Evolutionary conservation across 2,329 filamentous ascomycete species (phyloP).

Genomic region (Alternaria brassicicola): DNA sequence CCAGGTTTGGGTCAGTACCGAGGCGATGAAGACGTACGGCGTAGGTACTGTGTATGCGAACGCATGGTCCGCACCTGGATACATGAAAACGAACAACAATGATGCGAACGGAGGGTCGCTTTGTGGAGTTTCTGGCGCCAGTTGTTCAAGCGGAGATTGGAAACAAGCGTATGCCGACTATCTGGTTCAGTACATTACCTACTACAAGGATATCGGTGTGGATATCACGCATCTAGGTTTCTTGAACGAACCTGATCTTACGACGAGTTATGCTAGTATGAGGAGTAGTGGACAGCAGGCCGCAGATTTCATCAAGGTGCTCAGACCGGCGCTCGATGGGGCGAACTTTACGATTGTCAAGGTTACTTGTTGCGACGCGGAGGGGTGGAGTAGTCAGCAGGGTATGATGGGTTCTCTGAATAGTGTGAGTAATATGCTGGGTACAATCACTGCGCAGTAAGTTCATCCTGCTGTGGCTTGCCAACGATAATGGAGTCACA

Average conservation of each 20-base stretch:
- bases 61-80: slow-evolving; percentile 59
- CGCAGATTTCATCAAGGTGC: slow-evolving; percentile 58
- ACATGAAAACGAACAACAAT: slow-evolving; percentile 59
- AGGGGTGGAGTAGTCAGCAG: slow-evolving; percentile 49
- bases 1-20: slow-evolving; percentile 60
- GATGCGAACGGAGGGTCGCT: slow-evolving; percentile 55
- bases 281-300: slow-evolving; percentile 55
- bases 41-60: slow-evolving; percentile 57
- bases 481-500: background rate
- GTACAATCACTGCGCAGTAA: slow-evolving; percentile 35
- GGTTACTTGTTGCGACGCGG: slow-evolving; percentile 55
- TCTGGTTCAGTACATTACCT: slow-evolving; percentile 55
- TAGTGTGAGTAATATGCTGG: slow-evolving; percentile 25
- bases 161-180: slow-evolving; percentile 58
- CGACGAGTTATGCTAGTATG: slow-evolving; percentile 49
- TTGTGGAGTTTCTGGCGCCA: slow-evolving; percentile 53
- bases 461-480: background rate
- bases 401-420: slow-evolving; percentile 29
- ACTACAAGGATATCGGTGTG: slow-evolving; percentile 52
- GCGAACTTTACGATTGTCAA: slow-evolving; percentile 45
- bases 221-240: slow-evolving; percentile 53
- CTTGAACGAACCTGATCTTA: slow-evolving; percentile 55
- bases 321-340: slow-evolving; percentile 49
- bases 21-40: slow-evolving; percentile 53
- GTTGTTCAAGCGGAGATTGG: slow-evolving; percentile 55